A percentile compares a stretch with the other conserved stretches of the same genome.
Conservation (phyloP, 805 yeast genomes). For the Kodamaea restingae region DNA sequence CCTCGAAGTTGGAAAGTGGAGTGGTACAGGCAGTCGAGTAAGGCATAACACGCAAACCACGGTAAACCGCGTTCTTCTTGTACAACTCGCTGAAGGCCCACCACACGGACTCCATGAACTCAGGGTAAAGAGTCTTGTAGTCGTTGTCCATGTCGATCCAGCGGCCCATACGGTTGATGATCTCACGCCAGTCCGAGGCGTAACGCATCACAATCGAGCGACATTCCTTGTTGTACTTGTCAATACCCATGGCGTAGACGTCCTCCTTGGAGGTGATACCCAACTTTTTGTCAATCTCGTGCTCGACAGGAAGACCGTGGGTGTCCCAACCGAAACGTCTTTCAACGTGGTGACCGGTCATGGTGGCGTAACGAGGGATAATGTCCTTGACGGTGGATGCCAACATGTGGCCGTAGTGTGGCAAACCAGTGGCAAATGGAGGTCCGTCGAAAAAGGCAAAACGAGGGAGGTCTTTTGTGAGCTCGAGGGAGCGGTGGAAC, state of each 20-base stretch:
- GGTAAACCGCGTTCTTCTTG: constrained; percentile 83
- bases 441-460: constrained; percentile 98
- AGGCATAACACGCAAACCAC: constrained; percentile 98
- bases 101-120: constrained; percentile 98
- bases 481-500: constrained; percentile 79
- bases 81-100: constrained; percentile 93
- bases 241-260: constrained; percentile 91
- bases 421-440: constrained; percentile 99
- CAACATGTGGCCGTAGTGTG: constrained; percentile 96
- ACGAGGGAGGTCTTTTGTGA: constrained; percentile 79
- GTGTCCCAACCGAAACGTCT: constrained; percentile 99
- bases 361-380: constrained; percentile 95
- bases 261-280: constrained; percentile 92
- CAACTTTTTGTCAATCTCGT: constrained; percentile 95
- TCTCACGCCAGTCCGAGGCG: constrained; percentile 90
- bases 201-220: constrained; percentile 96
- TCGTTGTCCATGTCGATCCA: constrained; percentile 99
- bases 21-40: constrained; percentile 97
- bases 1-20: constrained; percentile 95
- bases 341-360: constrained; percentile 95
- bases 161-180: constrained; percentile 93
- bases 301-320: constrained; percentile 97
- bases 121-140: constrained; percentile 92
- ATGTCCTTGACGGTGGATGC: constrained; percentile 97
- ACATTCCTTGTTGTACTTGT: constrained; percentile 90